Percentiles rank a stretch among this genome's conserved stretches.
Evolutionary conservation across 768 basidiomycete genomes (phyloP).

Genomic region (Kwoniella europaea): DNA sequence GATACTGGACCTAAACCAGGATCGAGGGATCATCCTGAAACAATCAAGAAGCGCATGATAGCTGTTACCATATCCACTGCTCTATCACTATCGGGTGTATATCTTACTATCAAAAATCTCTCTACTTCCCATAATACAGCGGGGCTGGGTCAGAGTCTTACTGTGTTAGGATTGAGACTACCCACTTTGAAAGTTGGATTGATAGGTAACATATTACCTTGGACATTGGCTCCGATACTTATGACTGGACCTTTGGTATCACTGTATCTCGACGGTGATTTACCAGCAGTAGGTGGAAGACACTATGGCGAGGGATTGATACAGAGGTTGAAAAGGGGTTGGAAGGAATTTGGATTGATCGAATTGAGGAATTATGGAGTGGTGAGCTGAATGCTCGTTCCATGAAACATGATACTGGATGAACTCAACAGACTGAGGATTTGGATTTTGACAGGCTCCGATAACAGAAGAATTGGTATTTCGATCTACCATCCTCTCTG

Average conservation of each 20-base stretch:
- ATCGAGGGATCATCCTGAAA: constrained; percentile 74
- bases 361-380: constrained; percentile 75
- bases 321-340: constrained; percentile 12
- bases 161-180: constrained; percentile 19
- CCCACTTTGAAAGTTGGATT: not conserved
- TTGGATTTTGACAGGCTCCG: constrained; percentile 67
- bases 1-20: constrained; percentile 62
- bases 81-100: constrained; percentile 65
- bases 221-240: constrained; percentile 72
- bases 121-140: constrained; percentile 7
- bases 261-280: constrained; percentile 46
- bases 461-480: constrained; percentile 93
- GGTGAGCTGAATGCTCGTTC: constrained; percentile 49
- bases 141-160: constrained; percentile 15
- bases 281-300: constrained; percentile 36
- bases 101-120: constrained; percentile 44
- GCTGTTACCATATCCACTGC: constrained; percentile 72
- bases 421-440: not conserved
- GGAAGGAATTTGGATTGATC: constrained; percentile 55
- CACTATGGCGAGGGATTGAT: constrained; percentile 4
- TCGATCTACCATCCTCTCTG: constrained; percentile 77
- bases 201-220: constrained; percentile 55
- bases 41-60: constrained; percentile 76
- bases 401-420: not conserved
- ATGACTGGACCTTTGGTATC: constrained; percentile 79